Conservation (phyloP, 805 yeast species). For the Wickerhamomyces pijperi region DNA sequence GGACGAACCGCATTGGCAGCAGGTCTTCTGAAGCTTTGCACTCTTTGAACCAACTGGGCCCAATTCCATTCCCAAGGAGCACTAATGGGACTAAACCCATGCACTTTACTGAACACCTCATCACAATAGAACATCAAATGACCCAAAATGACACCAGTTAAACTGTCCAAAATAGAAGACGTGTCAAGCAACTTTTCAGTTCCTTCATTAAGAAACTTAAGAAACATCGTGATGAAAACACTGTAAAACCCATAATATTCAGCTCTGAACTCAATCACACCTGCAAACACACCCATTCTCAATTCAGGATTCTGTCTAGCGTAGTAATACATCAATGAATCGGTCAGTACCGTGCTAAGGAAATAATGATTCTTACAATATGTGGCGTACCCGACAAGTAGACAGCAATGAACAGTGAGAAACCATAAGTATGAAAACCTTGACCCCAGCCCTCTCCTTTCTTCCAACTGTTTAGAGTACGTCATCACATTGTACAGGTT, state of each 20-base stretch:
- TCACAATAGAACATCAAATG: slow-evolving; percentile 13
- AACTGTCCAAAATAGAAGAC: background rate
- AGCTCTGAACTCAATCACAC: slow-evolving; percentile 9
- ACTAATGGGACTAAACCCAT: slow-evolving; percentile 12
- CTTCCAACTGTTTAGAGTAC: slow-evolving; percentile 9
- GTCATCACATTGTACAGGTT: slow-evolving; percentile 3
- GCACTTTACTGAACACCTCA: slow-evolving; percentile 10
- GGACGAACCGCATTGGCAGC: no score
- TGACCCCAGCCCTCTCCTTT: slow-evolving; percentile 3
- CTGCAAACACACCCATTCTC: slow-evolving; percentile 3
- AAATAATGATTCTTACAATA: slow-evolving; percentile 2
- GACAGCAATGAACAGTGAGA: slow-evolving; percentile 3
- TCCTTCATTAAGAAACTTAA: background rate
- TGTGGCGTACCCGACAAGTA: slow-evolving; percentile 5
- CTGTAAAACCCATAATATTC: slow-evolving; percentile 6
- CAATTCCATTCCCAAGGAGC: slow-evolving; percentile 13
- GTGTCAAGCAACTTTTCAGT: no score
- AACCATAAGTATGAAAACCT: slow-evolving; percentile 11
- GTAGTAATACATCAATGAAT: slow-evolving; percentile 11
- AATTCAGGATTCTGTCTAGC: slow-evolving; percentile 12
- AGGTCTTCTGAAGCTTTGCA: no score
- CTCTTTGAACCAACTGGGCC: background rate
- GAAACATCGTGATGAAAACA: slow-evolving; percentile 1
- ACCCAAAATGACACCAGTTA: slow-evolving; percentile 9
- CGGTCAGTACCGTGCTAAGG: slow-evolving; percentile 6